Evolutionary conservation across 768 basidiomycete genomes (phyloP), one percentile per base, ranked within the genome.

Genomic region (Hortiboletus campestris): DNA sequence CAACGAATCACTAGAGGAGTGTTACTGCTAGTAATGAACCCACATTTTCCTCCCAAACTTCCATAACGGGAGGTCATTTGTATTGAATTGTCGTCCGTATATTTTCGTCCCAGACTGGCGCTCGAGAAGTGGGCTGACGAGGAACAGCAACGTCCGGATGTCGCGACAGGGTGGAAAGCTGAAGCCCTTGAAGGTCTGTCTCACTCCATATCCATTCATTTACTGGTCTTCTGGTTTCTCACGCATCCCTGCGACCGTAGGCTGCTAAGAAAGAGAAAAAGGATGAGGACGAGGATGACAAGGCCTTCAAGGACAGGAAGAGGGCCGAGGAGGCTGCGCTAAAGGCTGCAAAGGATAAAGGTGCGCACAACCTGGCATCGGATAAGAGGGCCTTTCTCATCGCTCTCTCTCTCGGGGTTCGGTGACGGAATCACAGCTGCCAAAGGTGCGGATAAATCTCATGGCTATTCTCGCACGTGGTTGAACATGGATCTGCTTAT

Each of bases 231-330:
- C 45, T 17, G 6, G 14, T 38, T 46, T 25, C 25, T 25, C 6
- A 25, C 25, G 25, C 25, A 34, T 34, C 34, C 13, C 14, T 5
- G 34, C 10, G 34, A 34, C 34, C 32, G 14, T 59, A 94, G 91
- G 85, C 89, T 49, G 80, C 91, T 40, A 94, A 92, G 84, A 93
- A 93, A 71, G 85, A 84, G 0, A 84, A 85, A 73, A 84, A 80
- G 63, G 89, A 86, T 2, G 82, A 84, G 6, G 81, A 80, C 43
- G 87, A 90, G 57, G 88, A 90, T 0, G 85, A 87, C 36, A 68
- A 69, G 62, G 86, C 84, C 49, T 87, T 88, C 78, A 88, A 91
- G 72, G 81, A 84, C 41, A 89, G 78, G 76, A 78, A 88, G 77
- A 91, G 88, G 75, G 80, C 79, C 10, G 91, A 92, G 14, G 82